Evolutionary conservation across 2,329 filamentous ascomycete genomes (phyloP).

Genomic region (Alternaria solani): DNA sequence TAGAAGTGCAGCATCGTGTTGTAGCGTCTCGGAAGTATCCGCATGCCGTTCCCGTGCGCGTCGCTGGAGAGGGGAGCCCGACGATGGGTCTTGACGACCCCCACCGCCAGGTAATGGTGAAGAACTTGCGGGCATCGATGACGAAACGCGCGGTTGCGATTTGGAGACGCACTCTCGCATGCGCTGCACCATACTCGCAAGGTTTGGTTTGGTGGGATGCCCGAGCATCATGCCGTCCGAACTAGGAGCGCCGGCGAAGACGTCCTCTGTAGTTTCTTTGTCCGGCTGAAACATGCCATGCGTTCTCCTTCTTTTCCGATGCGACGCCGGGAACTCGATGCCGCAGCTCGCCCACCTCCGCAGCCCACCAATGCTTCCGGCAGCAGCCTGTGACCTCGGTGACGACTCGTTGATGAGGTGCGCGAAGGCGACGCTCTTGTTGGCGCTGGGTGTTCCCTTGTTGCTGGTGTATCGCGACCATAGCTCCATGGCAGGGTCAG

Average conservation of each 20-base stretch:
- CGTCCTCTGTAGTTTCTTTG: conserved; percentile 35
- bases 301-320: conserved; percentile 53
- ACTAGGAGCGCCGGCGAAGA: conserved; percentile 41
- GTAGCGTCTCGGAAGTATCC: conserved; percentile 17
- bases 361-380: conserved; percentile 57
- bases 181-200: conserved; percentile 51
- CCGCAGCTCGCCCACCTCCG: conserved; percentile 61
- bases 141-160: conserved; percentile 27
- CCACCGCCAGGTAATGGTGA: conserved; percentile 54
- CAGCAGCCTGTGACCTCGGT: conserved; percentile 54
- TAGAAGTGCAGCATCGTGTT: conserved; percentile 10
- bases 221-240: conserved; percentile 42
- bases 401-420: conserved; percentile 58
- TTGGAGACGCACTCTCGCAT: conserved; percentile 56
- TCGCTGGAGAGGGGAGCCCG: conserved; percentile 45
- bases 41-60: conserved; percentile 27
- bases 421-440: conserved; percentile 52
- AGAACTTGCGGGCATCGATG: conserved; percentile 55
- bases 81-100: conserved; percentile 26
- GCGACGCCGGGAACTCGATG: conserved; percentile 56
- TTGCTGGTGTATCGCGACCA: conserved; percentile 57
- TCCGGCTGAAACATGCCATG: conserved; percentile 44
- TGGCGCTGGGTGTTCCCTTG: conserved; percentile 47
- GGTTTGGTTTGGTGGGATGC: conserved; percentile 36
- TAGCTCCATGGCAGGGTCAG: conserved; percentile 57